Percentiles rank a stretch among this genome's conserved stretches.
Conservation (phyloP, 352 stramenopile genomes). For the Blastocystis hominis region DNA sequence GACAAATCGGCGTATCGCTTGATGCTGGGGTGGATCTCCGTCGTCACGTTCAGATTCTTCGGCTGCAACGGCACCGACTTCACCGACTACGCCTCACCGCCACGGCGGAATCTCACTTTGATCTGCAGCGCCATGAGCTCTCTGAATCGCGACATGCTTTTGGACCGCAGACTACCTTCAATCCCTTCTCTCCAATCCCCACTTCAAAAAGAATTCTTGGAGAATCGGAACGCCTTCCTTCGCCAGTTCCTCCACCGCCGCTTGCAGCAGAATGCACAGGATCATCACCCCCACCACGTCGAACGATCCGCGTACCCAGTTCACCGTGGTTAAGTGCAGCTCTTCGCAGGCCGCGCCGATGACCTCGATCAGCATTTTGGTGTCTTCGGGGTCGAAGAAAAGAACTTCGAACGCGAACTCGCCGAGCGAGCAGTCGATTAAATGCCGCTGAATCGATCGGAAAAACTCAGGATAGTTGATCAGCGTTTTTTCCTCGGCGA, state of each 20-base stretch:
- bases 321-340: neutral
- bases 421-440: neutral
- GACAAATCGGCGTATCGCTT: constrained; percentile 1
- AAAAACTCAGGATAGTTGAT: neutral
- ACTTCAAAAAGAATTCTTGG: constrained; percentile 40
- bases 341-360: neutral
- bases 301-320: neutral
- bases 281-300: constrained; percentile 21
- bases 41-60: constrained; percentile 12
- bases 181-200: neutral
- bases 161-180: neutral
- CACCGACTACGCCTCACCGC: neutral
- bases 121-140: constrained; percentile 8
- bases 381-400: neutral
- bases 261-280: constrained; percentile 18
- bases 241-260: neutral
- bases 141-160: constrained; percentile 22
- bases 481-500: neutral
- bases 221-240: constrained; percentile 28
- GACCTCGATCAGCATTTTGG: neutral
- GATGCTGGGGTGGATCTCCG: neutral
- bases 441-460: neutral
- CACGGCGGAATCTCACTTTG: neutral
- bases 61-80: neutral
- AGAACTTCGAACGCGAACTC: constrained; percentile 32